Percentiles rank a stretch among this genome's conserved stretches.
These are phyloP conservation scores for Eucalyptus guilfoylei DNA, from an alignment of 345 rosid genomes.

Conservation along the genomic window DNA sequence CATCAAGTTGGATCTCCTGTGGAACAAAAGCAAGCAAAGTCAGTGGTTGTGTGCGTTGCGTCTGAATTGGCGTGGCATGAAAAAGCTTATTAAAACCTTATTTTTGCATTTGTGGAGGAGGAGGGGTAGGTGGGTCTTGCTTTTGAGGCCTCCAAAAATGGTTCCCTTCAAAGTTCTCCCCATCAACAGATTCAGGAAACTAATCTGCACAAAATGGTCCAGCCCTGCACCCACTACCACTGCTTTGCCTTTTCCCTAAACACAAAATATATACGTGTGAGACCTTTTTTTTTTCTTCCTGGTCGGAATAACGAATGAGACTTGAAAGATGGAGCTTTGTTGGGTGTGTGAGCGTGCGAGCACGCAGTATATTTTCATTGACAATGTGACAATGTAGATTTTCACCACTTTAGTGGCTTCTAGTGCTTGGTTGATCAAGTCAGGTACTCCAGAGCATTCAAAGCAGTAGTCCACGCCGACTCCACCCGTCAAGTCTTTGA, in stretches of 20 bases:
- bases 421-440: constrained; percentile 34
- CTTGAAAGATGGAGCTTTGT: not conserved
- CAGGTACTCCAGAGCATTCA: constrained; percentile 39
- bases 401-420: constrained; percentile 30
- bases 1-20: constrained; percentile 38
- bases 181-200: constrained; percentile 1
- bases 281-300: too few species aligned
- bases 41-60: not conserved
- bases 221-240: constrained; percentile 23
- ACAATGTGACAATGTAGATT: not conserved
- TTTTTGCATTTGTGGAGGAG: constrained; percentile 31
- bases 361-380: not conserved
- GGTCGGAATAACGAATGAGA: not conserved
- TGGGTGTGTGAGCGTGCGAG: not conserved
- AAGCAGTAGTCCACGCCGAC: constrained; percentile 52
- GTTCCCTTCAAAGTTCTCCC: constrained; percentile 47
- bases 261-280: not conserved
- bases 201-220: not conserved
- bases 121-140: constrained; percentile 35
- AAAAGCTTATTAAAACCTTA: not conserved
- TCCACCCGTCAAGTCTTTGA: constrained; percentile 32
- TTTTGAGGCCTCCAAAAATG: constrained; percentile 54
- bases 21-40: not conserved
- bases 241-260: constrained; percentile 36
- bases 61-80: not conserved